phyloP scores from a whole-genome alignment of 148 eudicot species.

The Rhododendron molle region DNA sequence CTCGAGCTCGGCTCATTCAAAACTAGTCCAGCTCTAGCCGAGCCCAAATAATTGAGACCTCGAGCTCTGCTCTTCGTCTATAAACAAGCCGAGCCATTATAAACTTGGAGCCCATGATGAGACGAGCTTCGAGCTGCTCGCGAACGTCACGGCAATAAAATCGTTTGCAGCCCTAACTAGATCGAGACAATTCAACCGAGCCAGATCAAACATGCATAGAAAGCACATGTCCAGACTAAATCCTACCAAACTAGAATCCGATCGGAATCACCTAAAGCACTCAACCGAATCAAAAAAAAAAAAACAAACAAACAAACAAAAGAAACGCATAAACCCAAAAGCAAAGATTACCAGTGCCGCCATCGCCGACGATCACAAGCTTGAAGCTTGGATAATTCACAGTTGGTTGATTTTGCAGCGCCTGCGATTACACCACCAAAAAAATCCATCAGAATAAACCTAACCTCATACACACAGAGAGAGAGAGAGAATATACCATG shows the following conservation, averaged over 20 bases:
- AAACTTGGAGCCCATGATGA: no score
- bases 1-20: not conserved
- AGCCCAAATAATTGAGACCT: no score
- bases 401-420: conserved; percentile 7
- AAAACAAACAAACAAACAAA: not conserved
- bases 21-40: not conserved
- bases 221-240: not conserved
- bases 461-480: not conserved
- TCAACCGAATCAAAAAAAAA: not conserved
- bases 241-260: not conserved
- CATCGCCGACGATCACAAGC: conserved; percentile 13
- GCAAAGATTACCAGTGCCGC: conserved; percentile 6
- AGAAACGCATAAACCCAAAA: not conserved
- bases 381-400: conserved; percentile 10
- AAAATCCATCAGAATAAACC: not conserved
- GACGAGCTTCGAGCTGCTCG: no score
- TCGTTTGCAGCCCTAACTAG: not conserved
- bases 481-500: conserved; percentile 1
- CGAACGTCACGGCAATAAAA: not conserved
- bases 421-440: not conserved
- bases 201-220: not conserved
- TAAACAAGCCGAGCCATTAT: not conserved
- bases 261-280: not conserved
- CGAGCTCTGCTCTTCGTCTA: no score
- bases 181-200: not conserved